phyloP scores from a whole-genome alignment of 2,329 filamentous ascomycete species.

The Dactylonectria estremocensis region DNA sequence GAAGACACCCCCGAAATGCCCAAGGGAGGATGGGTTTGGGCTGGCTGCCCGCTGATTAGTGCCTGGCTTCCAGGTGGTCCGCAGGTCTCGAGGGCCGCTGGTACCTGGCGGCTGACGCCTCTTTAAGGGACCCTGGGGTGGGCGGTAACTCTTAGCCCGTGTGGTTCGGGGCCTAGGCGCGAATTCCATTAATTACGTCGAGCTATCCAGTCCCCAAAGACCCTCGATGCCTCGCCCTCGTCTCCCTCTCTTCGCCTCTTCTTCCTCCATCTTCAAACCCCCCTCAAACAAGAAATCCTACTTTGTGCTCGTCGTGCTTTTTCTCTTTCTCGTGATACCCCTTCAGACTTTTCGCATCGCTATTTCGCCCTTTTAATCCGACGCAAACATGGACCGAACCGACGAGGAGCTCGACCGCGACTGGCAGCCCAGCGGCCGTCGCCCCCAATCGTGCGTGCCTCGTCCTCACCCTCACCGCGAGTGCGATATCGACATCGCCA shows the following conservation, averaged over 20 bases:
- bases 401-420: conserved; percentile 82
- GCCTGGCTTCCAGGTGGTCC: neutral
- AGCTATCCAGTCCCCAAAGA: too few relatives aligned
- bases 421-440: conserved; percentile 84
- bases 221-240: neutral
- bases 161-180: too few relatives aligned
- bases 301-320: neutral
- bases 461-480: conserved; percentile 63
- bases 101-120: neutral
- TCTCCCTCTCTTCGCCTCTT: neutral
- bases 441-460: conserved; percentile 85
- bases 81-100: neutral
- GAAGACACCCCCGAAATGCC: neutral
- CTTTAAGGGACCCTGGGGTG: neutral
- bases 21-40: neutral
- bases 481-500: conserved; percentile 25
- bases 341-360: neutral
- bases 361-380: neutral
- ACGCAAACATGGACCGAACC: conserved; percentile 56
- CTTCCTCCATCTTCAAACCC: neutral
- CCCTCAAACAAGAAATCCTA: neutral
- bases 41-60: too few relatives aligned
- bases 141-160: too few relatives aligned
- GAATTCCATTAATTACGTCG: too few relatives aligned
- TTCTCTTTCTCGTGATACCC: conserved; percentile 3